A percentile compares a stretch with the other conserved stretches of the same genome.
Evolutionary conservation across 192 early-diverging fungal species (phyloP).

Genomic region (Coemansia sp.): DNA sequence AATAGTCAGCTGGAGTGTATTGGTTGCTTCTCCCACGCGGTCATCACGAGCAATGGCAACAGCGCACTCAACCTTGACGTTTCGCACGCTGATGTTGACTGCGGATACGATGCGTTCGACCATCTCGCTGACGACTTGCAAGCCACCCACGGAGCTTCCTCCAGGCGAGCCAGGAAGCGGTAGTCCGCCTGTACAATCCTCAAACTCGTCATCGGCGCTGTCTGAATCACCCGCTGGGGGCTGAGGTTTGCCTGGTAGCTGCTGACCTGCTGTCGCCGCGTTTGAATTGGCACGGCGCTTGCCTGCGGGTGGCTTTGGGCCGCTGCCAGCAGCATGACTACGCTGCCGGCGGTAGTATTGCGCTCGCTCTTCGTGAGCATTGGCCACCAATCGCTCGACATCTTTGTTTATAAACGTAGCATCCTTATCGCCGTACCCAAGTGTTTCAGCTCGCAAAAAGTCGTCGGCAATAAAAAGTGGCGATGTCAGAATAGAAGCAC

Average conservation of each 20-base stretch:
- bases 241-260: neutral
- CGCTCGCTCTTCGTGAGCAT: constrained; percentile 46
- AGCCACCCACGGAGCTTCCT: constrained; percentile 57
- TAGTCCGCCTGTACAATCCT: constrained; percentile 25
- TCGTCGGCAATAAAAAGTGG: constrained; percentile 88
- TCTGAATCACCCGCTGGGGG: neutral
- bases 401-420: constrained; percentile 54
- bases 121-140: constrained; percentile 74
- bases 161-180: constrained; percentile 35
- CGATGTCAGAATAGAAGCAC: constrained; percentile 69
- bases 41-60: constrained; percentile 26
- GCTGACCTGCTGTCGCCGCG: neutral
- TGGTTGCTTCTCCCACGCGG: constrained; percentile 9
- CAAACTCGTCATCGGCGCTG: constrained; percentile 24
- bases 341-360: constrained; percentile 30
- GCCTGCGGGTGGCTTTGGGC: neutral
- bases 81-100: constrained; percentile 67
- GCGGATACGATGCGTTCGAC: constrained; percentile 85
- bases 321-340: neutral
- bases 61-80: constrained; percentile 32
- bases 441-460: constrained; percentile 71
- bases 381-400: constrained; percentile 51
- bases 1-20: constrained; percentile 45
- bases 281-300: neutral
- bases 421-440: constrained; percentile 65